Evolutionary conservation across 805 yeast species (phyloP).

Genomic region (Metschnikowia hibisci): DNA sequence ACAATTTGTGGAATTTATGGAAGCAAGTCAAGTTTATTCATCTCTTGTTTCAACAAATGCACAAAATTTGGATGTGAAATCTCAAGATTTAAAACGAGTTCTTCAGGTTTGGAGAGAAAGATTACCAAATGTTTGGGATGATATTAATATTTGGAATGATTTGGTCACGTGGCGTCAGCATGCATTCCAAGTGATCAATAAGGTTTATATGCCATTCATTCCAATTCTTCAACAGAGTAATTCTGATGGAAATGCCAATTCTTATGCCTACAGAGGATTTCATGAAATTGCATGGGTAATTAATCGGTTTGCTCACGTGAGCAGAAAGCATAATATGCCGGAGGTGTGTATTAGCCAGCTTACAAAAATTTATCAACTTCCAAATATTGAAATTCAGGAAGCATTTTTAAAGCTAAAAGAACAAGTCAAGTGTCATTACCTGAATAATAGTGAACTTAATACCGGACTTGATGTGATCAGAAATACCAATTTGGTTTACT

Average conservation of each 20-base stretch:
- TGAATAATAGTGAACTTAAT: conserved; percentile 81
- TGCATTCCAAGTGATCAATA: conserved; percentile 93
- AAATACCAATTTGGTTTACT: conserved; percentile 91
- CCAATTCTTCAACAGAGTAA: conserved; percentile 72
- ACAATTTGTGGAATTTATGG: conserved; percentile 95
- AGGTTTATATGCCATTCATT: conserved; percentile 87
- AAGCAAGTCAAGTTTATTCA: conserved; percentile 91
- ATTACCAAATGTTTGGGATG: conserved; percentile 95
- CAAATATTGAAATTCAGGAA: conserved; percentile 97
- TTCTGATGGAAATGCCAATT: conserved; percentile 70
- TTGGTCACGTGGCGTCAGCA: conserved; percentile 98
- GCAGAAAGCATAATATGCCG: conserved; percentile 93
- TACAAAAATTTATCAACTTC: conserved; percentile 89
- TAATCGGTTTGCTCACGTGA: conserved; percentile 96
- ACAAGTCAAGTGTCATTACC: conserved; percentile 97
- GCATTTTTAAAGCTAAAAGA: conserved; percentile 93
- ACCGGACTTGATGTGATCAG: conserved; percentile 97
- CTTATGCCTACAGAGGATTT: conserved; percentile 95
- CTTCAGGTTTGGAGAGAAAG: conserved; percentile 98
- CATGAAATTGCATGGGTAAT: conserved; percentile 99
- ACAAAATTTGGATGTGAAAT: conserved; percentile 84
- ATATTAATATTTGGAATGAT: conserved; percentile 96
- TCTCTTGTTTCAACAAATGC: conserved; percentile 86
- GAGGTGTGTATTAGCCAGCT: conserved; percentile 93
- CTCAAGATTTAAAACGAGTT: conserved; percentile 91